phyloP scores from a whole-genome alignment of 805 yeast genomes.

The Candida orba region DNA sequence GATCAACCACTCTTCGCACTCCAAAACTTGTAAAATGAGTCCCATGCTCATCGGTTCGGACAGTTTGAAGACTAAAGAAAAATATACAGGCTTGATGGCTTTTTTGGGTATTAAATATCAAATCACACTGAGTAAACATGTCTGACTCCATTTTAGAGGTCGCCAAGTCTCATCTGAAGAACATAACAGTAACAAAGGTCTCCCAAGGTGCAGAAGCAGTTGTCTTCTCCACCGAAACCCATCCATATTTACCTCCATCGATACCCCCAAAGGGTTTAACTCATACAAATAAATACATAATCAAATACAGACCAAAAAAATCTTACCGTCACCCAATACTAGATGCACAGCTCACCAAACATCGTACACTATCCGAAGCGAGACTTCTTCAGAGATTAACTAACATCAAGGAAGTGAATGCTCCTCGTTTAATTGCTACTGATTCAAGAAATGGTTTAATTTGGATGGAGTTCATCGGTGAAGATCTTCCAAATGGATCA shows the following conservation, averaged over 20 bases:
- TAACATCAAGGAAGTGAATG: constrained; percentile 42
- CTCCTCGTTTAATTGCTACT: constrained; percentile 69
- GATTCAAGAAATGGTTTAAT: constrained; percentile 75
- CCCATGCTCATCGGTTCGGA: too few species aligned
- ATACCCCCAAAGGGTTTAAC: constrained; percentile 11
- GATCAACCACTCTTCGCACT: too few species aligned
- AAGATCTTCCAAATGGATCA: constrained; percentile 37
- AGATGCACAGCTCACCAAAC: constrained; percentile 69
- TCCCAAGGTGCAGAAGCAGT: constrained; percentile 93
- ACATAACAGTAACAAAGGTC: constrained; percentile 44
- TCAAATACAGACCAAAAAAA: constrained; percentile 85
- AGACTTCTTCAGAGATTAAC: constrained; percentile 58
- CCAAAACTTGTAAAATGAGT: too few species aligned
- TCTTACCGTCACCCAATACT: constrained; percentile 83
- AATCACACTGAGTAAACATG: constrained; percentile 29
- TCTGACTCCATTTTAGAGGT: constrained; percentile 42
- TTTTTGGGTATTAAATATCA: too few species aligned
- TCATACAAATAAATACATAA: constrained; percentile 39
- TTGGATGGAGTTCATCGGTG: constrained; percentile 82
- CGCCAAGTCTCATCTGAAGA: constrained; percentile 38
- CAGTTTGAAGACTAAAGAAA: too few species aligned
- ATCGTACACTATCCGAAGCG: constrained; percentile 80
- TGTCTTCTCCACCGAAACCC: constrained; percentile 53
- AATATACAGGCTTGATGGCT: too few species aligned
- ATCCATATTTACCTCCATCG: constrained; percentile 52